These are phyloP conservation scores for Geotrichum aggregatum DNA, from an alignment of 1,139 yeast genomes.

Conservation along the genomic window DNA sequence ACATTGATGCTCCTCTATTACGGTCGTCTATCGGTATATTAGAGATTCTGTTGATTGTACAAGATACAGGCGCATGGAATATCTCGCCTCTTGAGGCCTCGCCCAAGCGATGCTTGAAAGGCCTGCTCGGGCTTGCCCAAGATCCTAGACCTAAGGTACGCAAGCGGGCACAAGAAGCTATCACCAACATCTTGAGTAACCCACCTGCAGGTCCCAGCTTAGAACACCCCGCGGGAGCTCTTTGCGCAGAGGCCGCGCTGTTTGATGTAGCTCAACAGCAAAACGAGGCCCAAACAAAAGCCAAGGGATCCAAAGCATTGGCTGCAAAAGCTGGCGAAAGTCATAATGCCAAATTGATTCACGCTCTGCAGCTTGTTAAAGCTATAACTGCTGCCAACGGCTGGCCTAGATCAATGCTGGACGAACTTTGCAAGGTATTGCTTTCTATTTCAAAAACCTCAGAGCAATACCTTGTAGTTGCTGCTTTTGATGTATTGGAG, in stretches of 20 bases:
- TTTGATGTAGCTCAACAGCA: conserved; percentile 47
- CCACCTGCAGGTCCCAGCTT: conserved; percentile 83
- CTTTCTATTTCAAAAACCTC: conserved; percentile 74
- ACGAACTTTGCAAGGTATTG: conserved; percentile 68
- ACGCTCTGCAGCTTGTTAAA: conserved; percentile 68
- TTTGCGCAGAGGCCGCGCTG: conserved; percentile 67
- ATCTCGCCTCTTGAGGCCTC: conserved; percentile 49
- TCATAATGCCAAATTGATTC: conserved; percentile 58
- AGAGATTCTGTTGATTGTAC: conserved; percentile 74
- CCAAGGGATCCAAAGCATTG: conserved; percentile 26
- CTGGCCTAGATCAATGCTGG: conserved; percentile 74
- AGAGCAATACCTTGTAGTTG: conserved; percentile 75
- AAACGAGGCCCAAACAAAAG: conserved; percentile 38
- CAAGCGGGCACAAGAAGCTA: conserved; percentile 89
- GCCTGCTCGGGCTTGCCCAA: conserved; percentile 70
- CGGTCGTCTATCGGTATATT: conserved; percentile 82
- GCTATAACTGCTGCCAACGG: conserved; percentile 67
- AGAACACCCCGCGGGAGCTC: conserved; percentile 68
- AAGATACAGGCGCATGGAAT: conserved; percentile 76
- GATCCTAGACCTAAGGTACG: conserved; percentile 95
- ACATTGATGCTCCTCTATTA: conserved; percentile 78
- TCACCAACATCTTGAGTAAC: conserved; percentile 53
- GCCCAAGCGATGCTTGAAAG: conserved; percentile 78
- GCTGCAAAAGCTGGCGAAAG: conserved; percentile 22
- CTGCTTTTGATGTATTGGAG: conserved; percentile 83